phyloP scores from a whole-genome alignment of 148 eudicot species.

The Pouteria glomerata region DNA sequence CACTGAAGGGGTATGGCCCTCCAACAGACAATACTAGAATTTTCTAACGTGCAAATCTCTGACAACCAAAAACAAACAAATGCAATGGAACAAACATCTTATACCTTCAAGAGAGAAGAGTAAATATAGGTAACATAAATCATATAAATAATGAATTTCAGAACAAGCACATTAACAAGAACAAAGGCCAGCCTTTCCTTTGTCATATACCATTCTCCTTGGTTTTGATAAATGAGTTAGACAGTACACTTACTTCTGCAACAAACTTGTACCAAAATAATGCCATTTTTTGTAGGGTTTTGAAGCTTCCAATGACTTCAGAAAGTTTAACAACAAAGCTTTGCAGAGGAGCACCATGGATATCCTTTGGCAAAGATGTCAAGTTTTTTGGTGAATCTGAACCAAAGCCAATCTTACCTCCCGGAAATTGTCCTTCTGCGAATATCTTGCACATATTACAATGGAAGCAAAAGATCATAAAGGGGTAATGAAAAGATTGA shows the following conservation, averaged over 20 bases:
- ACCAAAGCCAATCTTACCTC: constrained; percentile 46
- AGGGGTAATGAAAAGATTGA: constrained; percentile 13
- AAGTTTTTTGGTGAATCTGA: constrained; percentile 35
- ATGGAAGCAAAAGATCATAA: constrained; percentile 58
- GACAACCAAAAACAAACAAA: not conserved
- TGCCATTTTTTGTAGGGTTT: constrained; percentile 71
- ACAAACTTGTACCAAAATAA: constrained; percentile 73
- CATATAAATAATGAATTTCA: not conserved
- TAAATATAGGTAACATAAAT: not conserved
- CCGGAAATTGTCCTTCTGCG: constrained; percentile 79
- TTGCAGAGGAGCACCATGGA: constrained; percentile 82
- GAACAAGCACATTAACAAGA: not conserved
- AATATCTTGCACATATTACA: constrained; percentile 78
- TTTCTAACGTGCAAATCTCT: too few relatives aligned
- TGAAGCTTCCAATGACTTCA: constrained; percentile 88
- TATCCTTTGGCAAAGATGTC: constrained; percentile 67
- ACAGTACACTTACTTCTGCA: constrained; percentile 63
- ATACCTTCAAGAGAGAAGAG: not conserved
- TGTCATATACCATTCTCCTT: too few relatives aligned
- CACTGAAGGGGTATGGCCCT: too few relatives aligned
- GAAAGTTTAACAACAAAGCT: constrained; percentile 72
- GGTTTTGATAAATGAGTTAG: too few relatives aligned
- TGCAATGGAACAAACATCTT: not conserved
- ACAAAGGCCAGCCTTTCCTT: not conserved
- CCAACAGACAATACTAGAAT: too few relatives aligned